These are phyloP conservation scores for Infundibulicybe gibba DNA, from an alignment of 768 basidiomycete species.

Conservation along the genomic window DNA sequence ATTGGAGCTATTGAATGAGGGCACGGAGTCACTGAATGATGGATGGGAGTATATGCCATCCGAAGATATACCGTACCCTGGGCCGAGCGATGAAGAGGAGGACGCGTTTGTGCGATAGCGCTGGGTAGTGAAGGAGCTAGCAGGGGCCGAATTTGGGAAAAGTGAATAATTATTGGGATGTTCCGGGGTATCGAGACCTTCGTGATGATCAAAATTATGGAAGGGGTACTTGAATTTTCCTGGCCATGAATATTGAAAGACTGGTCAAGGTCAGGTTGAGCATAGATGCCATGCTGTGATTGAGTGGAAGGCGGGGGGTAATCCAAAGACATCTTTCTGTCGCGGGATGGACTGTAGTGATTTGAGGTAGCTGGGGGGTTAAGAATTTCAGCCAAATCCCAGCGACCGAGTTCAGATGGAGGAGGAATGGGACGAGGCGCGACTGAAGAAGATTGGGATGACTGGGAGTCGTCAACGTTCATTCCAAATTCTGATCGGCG, in stretches of 20 bases:
- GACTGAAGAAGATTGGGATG: conserved; percentile 23
- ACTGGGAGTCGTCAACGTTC: conserved; percentile 25
- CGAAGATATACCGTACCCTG: conserved; percentile 46
- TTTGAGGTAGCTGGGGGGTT: conserved; percentile 25
- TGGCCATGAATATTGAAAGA: conserved; percentile 42
- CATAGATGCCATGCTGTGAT: conserved; percentile 44
- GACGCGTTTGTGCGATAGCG: conserved; percentile 73
- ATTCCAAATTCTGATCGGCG: conserved; percentile 50
- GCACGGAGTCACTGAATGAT: conserved; percentile 57
- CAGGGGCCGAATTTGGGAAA: conserved; percentile 44
- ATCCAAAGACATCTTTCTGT: conserved; percentile 54
- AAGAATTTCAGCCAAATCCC: conserved; percentile 44
- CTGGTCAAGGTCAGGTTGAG: conserved; percentile 55
- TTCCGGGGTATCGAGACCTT: conserved; percentile 51
- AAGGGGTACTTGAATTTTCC: conserved; percentile 33
- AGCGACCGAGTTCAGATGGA: conserved; percentile 30
- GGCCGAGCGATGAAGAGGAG: conserved; percentile 66
- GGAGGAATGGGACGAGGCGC: conserved; percentile 31
- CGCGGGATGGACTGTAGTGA: conserved; percentile 16
- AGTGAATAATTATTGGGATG: conserved; percentile 57
- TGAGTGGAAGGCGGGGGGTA: conserved; percentile 31
- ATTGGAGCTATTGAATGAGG: conserved; percentile 51
- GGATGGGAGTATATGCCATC: conserved; percentile 58
- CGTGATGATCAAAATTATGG: conserved; percentile 46
- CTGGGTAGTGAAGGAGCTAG: conserved; percentile 43